Evolutionary conservation across 495 filamentous ascomycete genomes (phyloP), one percentile per base, ranked within the genome.

Genomic region (Alectoria sarmentosa): DNA sequence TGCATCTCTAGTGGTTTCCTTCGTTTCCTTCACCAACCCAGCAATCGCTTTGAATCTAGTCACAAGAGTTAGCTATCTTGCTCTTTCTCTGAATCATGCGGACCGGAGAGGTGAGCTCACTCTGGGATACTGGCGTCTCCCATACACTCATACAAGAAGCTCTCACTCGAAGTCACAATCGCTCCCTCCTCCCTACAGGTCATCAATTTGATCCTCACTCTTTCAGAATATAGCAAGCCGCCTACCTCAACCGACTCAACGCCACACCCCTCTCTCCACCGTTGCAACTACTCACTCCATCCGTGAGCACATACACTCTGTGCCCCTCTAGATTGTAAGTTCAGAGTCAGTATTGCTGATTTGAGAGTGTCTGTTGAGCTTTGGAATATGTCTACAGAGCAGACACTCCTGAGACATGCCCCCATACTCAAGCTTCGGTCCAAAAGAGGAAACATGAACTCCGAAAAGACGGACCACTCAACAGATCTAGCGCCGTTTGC

Each of bases 111-210:
- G 28, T 21, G 34, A 7, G 73, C 73, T 37, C 57, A 81, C 84
- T 90, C 85, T 10, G 78, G 73, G 70, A 89, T 88, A 7, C 72
- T 79, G 23, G 94, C 89, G 82, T 97, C 92, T 26, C 91, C 90
- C 86, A 98, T 84, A 72, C 86, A 88, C 80, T 98, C 93, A 78
- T 94, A 98, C 67, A 98, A 67, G 76, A 87, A 89, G 74, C 90
- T 88, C 84, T 98, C 94, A 75, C 90, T 95, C 55, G 87, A 90
- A 57, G 91, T 96, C 21, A 98, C 83, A 17, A 85, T 76, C 42
- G 86, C 93, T 0, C 93, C 93, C 48, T 86, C 91, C 69, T 79
- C 79, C 69, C 52, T 55, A 34, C 17, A 21, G 21, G 15, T 34
- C 52, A 34, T 55, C 28, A 32, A n/a, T 21, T 34, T 34, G 15